These are phyloP conservation scores for Candida adriatica DNA, from an alignment of 805 yeast genomes.

Conservation along the genomic window DNA sequence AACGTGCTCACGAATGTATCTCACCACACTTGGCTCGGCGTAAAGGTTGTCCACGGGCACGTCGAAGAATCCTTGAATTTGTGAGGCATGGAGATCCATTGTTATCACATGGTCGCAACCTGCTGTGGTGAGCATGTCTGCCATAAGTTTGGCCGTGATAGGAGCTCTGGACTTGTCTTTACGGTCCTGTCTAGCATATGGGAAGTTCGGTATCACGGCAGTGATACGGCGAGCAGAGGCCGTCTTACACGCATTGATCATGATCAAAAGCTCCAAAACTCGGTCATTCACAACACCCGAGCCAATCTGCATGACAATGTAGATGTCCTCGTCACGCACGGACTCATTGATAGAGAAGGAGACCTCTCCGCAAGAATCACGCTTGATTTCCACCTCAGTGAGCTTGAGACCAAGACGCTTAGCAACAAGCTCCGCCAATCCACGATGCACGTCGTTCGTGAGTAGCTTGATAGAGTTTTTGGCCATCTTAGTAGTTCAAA, in stretches of 20 bases:
- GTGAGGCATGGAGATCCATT: constrained; percentile 86
- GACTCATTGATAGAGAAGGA: constrained; percentile 75
- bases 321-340: constrained; percentile 79
- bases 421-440: constrained; percentile 64
- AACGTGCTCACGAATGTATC: constrained; percentile 61
- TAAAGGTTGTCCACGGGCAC: constrained; percentile 80
- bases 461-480: constrained; percentile 63
- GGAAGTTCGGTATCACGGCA: constrained; percentile 77
- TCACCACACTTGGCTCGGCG: constrained; percentile 76
- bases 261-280: constrained; percentile 65
- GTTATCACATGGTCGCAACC: constrained; percentile 85
- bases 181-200: constrained; percentile 85
- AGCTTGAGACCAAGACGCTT: constrained; percentile 51
- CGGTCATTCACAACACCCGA: constrained; percentile 73
- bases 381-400: constrained; percentile 55
- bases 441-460: constrained; percentile 63
- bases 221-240: constrained; percentile 81
- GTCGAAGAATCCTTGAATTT: constrained; percentile 79
- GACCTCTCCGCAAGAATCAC: constrained; percentile 69
- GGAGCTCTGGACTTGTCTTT: constrained; percentile 84
- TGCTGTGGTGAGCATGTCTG: constrained; percentile 74
- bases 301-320: constrained; percentile 72
- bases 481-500: constrained; percentile 50
- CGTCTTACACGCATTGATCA: constrained; percentile 77
- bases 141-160: constrained; percentile 78